Evolutionary conservation across 805 yeast genomes (phyloP).

Genomic region (Diddensiella caesifluorescens): DNA sequence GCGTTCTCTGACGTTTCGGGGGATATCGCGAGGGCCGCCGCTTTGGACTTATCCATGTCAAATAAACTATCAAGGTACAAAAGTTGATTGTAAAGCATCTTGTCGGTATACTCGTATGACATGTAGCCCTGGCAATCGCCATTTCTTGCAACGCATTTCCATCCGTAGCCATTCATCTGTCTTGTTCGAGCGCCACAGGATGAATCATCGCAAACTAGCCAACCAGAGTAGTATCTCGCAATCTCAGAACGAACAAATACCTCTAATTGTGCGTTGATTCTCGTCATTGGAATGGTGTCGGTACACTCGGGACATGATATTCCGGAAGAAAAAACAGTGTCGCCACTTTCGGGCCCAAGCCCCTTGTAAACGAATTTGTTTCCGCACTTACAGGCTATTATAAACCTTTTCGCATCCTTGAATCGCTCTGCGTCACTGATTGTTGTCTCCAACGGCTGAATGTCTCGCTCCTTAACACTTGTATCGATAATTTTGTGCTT

Average conservation of each 20-base stretch:
- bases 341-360: slow-evolving; percentile 48
- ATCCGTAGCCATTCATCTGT: slow-evolving; percentile 85
- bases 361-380: slow-evolving; percentile 67
- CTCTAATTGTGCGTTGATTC: slow-evolving; percentile 70
- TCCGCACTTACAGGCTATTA: slow-evolving; percentile 59
- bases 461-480: slow-evolving; percentile 19
- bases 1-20: slow-evolving; percentile 30
- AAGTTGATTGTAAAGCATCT: slow-evolving; percentile 79
- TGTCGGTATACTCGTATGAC: slow-evolving; percentile 71
- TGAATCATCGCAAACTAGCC: slow-evolving; percentile 79
- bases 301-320: slow-evolving; percentile 63
- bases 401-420: slow-evolving; percentile 52
- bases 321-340: slow-evolving; percentile 58
- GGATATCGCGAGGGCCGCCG: slow-evolving; percentile 31
- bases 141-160: slow-evolving; percentile 65
- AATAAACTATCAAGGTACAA: slow-evolving; percentile 73
- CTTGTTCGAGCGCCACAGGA: slow-evolving; percentile 77
- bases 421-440: slow-evolving; percentile 80
- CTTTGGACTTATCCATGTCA: slow-evolving; percentile 73
- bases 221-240: slow-evolving; percentile 75
- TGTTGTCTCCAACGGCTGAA: slow-evolving; percentile 75
- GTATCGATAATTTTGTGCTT: slow-evolving; percentile 40
- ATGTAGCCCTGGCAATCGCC: slow-evolving; percentile 73
- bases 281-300: slow-evolving; percentile 44
- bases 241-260: slow-evolving; percentile 62